Base-by-base conservation (phyloP, 2,329 filamentous ascomycete genomes). In the Diaporthe sp. region DNA sequence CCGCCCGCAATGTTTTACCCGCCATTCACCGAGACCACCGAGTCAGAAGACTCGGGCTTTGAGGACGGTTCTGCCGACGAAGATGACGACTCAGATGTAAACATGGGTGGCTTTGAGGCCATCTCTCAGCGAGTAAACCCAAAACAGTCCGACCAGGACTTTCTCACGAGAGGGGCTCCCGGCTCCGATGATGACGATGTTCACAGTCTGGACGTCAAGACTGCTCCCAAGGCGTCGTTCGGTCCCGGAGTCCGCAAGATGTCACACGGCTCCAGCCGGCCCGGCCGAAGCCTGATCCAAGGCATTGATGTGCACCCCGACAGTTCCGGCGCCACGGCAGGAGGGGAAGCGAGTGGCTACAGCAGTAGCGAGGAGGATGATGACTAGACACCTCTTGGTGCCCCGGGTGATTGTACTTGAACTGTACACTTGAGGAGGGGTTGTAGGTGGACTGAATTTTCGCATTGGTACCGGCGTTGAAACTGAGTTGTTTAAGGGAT, bases 1-100 rank as follows among this genome's bases (percentile, higher is more conserved):
- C 89, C 89, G 0, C 88, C 89, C 0, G 85, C 86, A 3, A 87
- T 88, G 75, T 91, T 89, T 79, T 87, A 88, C 78, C 86, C 86
- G 0, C 85, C 85, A 0, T 86, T 88, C 58, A 88, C 86, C 76
- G 80, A 84, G 13, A 86, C 86, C 59, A 82, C 81, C 0, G 80
- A 80, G 8, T 79, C 78, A 1, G 79, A 78, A 3, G 75, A 72
- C n/a, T 77, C 73, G 34, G 77, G 57, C 5, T 73, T 77, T 42
- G 76, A 82, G 13, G 77, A 80, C 10, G 72, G 78, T 0, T 80
- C 82, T 8, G 85, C 82, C 3, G 82, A 82, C 6, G 79, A 78
- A 1, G 81, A 82, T 4, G 84, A 84, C 0, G 80, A 84, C 4
- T 79, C 79, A n/a, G 81, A 82, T 12, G 57, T 67, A 3, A n/a